Percentiles rank a stretch among this genome's conserved stretches.
Conservation (phyloP, 495 filamentous ascomycete genomes). For the Penicillium subrubescens region DNA sequence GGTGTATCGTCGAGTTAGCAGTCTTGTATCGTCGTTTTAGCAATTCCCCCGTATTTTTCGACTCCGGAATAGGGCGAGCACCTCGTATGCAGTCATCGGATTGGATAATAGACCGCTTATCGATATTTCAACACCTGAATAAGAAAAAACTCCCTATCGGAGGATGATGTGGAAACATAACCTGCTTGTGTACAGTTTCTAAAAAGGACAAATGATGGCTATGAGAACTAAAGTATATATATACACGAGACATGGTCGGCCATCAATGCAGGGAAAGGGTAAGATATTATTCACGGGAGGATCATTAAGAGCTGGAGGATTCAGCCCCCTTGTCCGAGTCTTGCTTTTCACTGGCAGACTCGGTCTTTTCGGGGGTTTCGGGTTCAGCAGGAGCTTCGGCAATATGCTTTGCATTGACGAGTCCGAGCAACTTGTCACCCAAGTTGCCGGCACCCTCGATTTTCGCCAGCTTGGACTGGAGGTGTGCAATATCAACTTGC, state of each 20-base stretch:
- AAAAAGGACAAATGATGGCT: neutral
- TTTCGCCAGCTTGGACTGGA: conserved; percentile 71
- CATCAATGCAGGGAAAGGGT: neutral
- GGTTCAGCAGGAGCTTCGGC: conserved; percentile 16
- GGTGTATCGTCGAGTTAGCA: too few relatives aligned
- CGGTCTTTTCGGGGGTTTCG: conserved; percentile 6
- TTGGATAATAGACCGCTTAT: too few relatives aligned
- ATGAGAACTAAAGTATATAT: conserved; percentile 19
- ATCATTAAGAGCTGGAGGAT: conserved; percentile 16
- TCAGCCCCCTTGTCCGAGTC: conserved; percentile 21
- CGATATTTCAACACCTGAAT: neutral
- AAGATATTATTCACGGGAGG: neutral
- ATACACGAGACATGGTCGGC: neutral
- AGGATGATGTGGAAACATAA: neutral
- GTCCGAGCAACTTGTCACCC: conserved; percentile 64
- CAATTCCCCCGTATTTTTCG: too few relatives aligned
- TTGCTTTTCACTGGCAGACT: conserved; percentile 15
- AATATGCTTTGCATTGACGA: conserved; percentile 64
- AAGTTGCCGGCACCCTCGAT: conserved; percentile 79
- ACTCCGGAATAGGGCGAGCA: too few relatives aligned
- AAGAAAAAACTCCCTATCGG: neutral
- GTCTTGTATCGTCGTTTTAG: too few relatives aligned
- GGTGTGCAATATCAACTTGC: conserved; percentile 75
- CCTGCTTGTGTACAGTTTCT: conserved; percentile 24
- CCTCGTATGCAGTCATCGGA: too few relatives aligned